Conservation (phyloP, 257 asterid species). For the Solanum tarapatanum region DNA sequence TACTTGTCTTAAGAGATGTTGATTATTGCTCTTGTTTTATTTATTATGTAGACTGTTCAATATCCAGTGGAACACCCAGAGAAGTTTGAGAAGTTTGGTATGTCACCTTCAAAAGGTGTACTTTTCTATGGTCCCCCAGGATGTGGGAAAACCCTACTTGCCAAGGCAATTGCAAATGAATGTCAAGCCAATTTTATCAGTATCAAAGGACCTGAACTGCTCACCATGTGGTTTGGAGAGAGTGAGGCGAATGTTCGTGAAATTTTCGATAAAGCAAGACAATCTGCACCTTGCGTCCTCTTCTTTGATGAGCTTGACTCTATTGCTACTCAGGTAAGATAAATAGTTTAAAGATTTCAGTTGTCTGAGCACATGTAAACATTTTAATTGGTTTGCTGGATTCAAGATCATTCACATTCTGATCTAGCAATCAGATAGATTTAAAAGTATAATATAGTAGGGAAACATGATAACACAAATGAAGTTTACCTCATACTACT, state of each 20-base stretch:
- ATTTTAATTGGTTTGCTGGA: neutral
- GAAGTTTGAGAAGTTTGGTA: conserved; percentile 55
- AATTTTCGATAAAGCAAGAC: conserved; percentile 53
- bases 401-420: neutral
- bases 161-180: conserved; percentile 65
- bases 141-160: conserved; percentile 56
- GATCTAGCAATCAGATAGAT: neutral
- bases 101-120: conserved; percentile 62
- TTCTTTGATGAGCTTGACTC: conserved; percentile 55
- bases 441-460: neutral
- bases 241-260: conserved; percentile 67
- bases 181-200: conserved; percentile 64
- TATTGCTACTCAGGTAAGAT: conserved; percentile 41
- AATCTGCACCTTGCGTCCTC: conserved; percentile 54
- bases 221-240: conserved; percentile 70
- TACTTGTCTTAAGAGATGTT: neutral
- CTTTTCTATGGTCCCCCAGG: conserved; percentile 66
- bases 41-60: conserved; percentile 46
- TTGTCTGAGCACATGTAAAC: neutral
- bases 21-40: neutral
- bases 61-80: conserved; percentile 66
- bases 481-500: neutral
- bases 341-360: neutral
- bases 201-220: conserved; percentile 55
- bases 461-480: neutral